A percentile compares a stretch with the other conserved stretches of the same genome.
phyloP scores from a whole-genome alignment of 169 alveolate genomes.

The Plasmodium yoelii region DNA sequence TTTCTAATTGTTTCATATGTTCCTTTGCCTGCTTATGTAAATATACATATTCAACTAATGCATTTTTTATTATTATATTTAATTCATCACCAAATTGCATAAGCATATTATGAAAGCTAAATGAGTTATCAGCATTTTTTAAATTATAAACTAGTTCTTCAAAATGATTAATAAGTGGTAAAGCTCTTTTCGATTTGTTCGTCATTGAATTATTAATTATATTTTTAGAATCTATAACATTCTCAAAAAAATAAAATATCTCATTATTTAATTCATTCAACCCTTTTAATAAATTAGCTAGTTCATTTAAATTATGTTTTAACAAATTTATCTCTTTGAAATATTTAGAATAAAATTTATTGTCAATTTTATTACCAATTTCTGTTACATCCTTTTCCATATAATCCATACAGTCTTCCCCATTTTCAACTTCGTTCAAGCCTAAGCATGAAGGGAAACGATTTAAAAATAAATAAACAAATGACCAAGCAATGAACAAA shows the following conservation, averaged over 20 bases:
- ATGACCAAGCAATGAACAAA: background rate
- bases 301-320: slow-evolving; percentile 29
- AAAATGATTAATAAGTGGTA: slow-evolving; percentile 40
- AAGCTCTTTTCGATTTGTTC: slow-evolving; percentile 4
- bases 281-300: slow-evolving; percentile 33
- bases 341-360: slow-evolving; percentile 14
- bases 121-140: slow-evolving; percentile 30
- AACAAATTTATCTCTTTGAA: slow-evolving; percentile 37
- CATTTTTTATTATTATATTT: slow-evolving; percentile 32
- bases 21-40: slow-evolving; percentile 33
- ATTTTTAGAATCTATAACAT: slow-evolving; percentile 30
- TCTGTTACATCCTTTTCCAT: slow-evolving; percentile 11
- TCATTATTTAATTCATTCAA: slow-evolving; percentile 34
- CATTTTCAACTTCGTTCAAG: slow-evolving; percentile 30
- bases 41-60: slow-evolving; percentile 60
- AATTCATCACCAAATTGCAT: slow-evolving; percentile 65
- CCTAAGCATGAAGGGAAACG: slow-evolving; percentile 4
- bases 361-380: slow-evolving; percentile 6
- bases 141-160: slow-evolving; percentile 36
- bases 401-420: slow-evolving; percentile 16
- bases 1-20: slow-evolving; percentile 41
- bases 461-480: background rate
- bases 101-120: slow-evolving; percentile 46
- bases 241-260: slow-evolving; percentile 22
- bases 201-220: slow-evolving; percentile 11